Evolutionary conservation across 306 rosid species (phyloP), one percentile per base, ranked within the genome.

Genomic region (Castanospermum australe): DNA sequence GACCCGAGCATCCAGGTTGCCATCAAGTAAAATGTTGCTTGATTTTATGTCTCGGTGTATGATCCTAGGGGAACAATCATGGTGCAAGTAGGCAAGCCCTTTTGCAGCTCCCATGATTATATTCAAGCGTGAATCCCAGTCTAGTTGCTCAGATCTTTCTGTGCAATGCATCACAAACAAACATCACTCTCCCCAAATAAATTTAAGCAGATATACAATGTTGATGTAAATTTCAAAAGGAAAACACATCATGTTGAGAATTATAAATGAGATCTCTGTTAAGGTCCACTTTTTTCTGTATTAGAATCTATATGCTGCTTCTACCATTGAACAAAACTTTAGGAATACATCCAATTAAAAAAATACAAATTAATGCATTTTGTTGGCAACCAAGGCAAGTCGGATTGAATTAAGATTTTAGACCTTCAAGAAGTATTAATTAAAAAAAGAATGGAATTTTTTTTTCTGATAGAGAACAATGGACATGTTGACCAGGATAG

Each of bases 31-130:
- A 84, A 96, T 96, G 79, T 96, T 96, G 87, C 99, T 96, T 0
- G 99, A 96, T 80, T 96, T 96, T 82, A 96, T 96, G 87, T 96
- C 99, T 66, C 99, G 90, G 66, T 96, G 99, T 82, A 96, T 90
- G 83, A 96, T 88, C 88, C 99, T 89, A 6, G 99, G 99, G 36
- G 98, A 91, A 84, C 98, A 96, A 86, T 96, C 99, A 67, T 96
- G 99, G 81, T 93, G 99, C 93, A 93, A 89, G 89, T 96, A 96
- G 9, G 98, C 93, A 73, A 96, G 91, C 83, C 99, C 99, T 85
- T 96, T 96, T 73, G 99, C 97, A 65, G 98, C 99, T 83, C 99
- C 99, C 97, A 96, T 78, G 41, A 93, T 89, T 75, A 96, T 91
- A 80, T 93, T 95, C 88, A 95, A 84, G 71, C 99, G 98, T 35